Evolutionary conservation across 495 filamentous ascomycete species (phyloP).

Genomic region (Daldinia loculata): DNA sequence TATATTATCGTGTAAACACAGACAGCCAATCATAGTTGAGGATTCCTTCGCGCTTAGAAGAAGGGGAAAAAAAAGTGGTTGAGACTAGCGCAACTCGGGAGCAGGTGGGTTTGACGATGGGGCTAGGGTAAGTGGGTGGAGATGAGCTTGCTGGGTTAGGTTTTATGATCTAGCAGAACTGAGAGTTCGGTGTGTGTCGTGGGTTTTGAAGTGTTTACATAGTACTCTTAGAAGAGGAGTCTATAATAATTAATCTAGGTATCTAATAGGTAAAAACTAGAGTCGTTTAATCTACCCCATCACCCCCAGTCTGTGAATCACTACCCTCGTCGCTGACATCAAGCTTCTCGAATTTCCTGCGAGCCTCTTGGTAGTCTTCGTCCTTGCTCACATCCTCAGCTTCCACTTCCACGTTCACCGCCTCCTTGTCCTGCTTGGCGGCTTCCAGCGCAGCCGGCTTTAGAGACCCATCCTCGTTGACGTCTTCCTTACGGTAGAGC

Average conservation of each 20-base stretch:
- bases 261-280: not conserved
- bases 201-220: no score
- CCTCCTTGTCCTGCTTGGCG: constrained; percentile 10
- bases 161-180: no score
- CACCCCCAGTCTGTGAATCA: not conserved
- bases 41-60: not conserved
- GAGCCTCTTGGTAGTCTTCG: constrained; percentile 20
- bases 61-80: not conserved
- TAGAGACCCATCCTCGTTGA: constrained; percentile 65
- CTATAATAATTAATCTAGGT: not conserved
- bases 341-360: constrained; percentile 19
- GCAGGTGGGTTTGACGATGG: not conserved
- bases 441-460: constrained; percentile 53
- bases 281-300: constrained; percentile 21
- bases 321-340: not conserved
- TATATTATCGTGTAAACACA: not conserved
- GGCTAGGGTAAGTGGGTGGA: not conserved
- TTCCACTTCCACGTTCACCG: not conserved
- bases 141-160: no score
- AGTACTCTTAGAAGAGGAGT: no score
- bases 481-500: constrained; percentile 69
- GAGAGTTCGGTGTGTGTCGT: no score
- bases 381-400: constrained; percentile 11
- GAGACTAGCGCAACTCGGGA: not conserved
- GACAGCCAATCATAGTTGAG: not conserved